phyloP scores from a whole-genome alignment of 1,284 basidiomycete genomes.

The Tylopilus sp. region DNA sequence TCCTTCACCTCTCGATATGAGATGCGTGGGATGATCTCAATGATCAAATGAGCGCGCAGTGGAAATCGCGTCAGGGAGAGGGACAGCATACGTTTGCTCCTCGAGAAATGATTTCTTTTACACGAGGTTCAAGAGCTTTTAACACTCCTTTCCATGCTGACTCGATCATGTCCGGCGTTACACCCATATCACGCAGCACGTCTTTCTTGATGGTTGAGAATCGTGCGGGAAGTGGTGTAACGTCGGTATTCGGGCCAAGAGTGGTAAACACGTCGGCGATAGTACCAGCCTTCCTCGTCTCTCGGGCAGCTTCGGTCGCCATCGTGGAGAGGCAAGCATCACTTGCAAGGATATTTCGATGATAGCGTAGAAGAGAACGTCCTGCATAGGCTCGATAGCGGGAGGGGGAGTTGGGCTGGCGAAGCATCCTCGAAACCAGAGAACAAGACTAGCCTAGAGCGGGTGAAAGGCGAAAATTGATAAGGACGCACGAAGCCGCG shows the following conservation, averaged over 20 bases:
- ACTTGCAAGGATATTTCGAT: not conserved
- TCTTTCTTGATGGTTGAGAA: conserved; percentile 60
- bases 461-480: too few relatives aligned
- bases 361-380: not conserved
- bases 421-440: conserved; percentile 3
- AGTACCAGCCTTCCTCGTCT: conserved; percentile 12
- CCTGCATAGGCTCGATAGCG: not conserved
- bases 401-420: not conserved
- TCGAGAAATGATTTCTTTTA: conserved; percentile 42
- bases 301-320: conserved; percentile 7
- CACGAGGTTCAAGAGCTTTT: conserved; percentile 43
- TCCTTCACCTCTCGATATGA: conserved; percentile 46
- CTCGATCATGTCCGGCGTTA: conserved; percentile 32
- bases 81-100: conserved; percentile 39
- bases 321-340: conserved; percentile 6
- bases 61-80: not conserved
- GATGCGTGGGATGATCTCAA: conserved; percentile 57
- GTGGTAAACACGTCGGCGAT: conserved; percentile 33
- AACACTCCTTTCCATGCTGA: conserved; percentile 58
- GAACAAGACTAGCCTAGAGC: too few relatives aligned
- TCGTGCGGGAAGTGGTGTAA: conserved; percentile 44
- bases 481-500: too few relatives aligned
- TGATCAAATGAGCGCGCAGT: not conserved
- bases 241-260: conserved; percentile 11
- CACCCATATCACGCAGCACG: conserved; percentile 43